Conservation (phyloP, 2,329 filamentous ascomycete species). For the Penicillium sp. region DNA sequence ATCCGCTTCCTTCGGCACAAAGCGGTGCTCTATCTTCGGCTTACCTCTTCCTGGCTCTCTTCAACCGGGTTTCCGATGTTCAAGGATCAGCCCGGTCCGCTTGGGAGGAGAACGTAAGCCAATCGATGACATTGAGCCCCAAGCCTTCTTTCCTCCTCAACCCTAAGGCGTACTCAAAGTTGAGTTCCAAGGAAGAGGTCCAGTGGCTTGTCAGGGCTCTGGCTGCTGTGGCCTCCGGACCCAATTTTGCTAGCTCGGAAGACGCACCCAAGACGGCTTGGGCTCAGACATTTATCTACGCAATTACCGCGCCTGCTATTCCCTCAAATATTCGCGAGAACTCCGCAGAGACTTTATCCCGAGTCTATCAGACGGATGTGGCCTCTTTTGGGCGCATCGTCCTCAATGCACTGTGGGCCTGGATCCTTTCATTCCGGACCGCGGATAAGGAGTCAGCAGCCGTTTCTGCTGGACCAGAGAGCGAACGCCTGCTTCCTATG, state of each 20-base stretch:
- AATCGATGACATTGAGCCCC: slow-evolving; percentile 66
- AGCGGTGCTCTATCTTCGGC: slow-evolving; percentile 77
- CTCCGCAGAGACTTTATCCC: slow-evolving; percentile 60
- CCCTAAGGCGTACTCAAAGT: slow-evolving; percentile 77
- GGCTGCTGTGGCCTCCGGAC: slow-evolving; percentile 55
- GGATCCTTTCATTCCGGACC: slow-evolving; percentile 64
- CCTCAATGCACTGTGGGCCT: slow-evolving; percentile 73
- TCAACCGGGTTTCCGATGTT: slow-evolving; percentile 52
- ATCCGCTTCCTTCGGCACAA: slow-evolving; percentile 75
- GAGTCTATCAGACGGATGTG: slow-evolving; percentile 62
- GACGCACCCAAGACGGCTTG: slow-evolving; percentile 61
- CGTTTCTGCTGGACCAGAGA: slow-evolving; percentile 61
- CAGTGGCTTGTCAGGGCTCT: slow-evolving; percentile 73
- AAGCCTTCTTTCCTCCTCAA: slow-evolving; percentile 88
- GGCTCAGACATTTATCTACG: slow-evolving; percentile 81
- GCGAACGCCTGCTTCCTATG: slow-evolving; percentile 58
- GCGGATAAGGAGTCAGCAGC: slow-evolving; percentile 78
- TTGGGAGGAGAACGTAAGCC: slow-evolving; percentile 55
- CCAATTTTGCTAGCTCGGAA: slow-evolving; percentile 52
- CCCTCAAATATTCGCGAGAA: slow-evolving; percentile 63
- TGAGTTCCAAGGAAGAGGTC: slow-evolving; percentile 71
- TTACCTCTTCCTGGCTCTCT: slow-evolving; percentile 68
- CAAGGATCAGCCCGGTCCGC: slow-evolving; percentile 52
- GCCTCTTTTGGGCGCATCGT: slow-evolving; percentile 61
- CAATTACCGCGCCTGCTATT: slow-evolving; percentile 63